These are phyloP conservation scores for Auriscalpium microsporum DNA, from an alignment of 768 basidiomycete species.

Conservation along the genomic window DNA sequence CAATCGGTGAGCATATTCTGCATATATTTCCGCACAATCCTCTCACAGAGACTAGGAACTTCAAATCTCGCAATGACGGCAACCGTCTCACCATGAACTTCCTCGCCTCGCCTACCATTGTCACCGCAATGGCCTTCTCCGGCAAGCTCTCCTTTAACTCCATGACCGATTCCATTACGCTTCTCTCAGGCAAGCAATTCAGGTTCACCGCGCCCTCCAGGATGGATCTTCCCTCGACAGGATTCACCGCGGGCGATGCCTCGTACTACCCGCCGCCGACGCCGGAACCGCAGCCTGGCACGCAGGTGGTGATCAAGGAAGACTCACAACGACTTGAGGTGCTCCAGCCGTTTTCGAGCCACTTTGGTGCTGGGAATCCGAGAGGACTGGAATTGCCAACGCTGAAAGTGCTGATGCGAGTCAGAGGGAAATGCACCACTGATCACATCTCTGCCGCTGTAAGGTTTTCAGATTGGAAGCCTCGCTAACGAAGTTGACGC, in stretches of 20 bases:
- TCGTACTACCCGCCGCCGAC: conserved; percentile 69
- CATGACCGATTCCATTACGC: conserved; percentile 58
- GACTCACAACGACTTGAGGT: conserved; percentile 81
- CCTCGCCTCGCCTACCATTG: conserved; percentile 92
- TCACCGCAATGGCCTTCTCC: conserved; percentile 96
- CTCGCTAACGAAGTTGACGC: background rate
- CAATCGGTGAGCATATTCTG: conserved; percentile 57
- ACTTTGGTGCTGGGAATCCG: conserved; percentile 48
- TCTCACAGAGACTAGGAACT: conserved; percentile 37
- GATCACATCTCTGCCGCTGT: conserved; percentile 98
- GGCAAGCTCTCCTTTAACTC: conserved; percentile 94
- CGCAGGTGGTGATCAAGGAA: conserved; percentile 67
- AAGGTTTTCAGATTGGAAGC: conserved; percentile 18
- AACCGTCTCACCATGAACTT: conserved; percentile 96
- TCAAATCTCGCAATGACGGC: conserved; percentile 95
- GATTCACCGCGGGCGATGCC: conserved; percentile 70
- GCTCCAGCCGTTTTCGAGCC: conserved; percentile 76
- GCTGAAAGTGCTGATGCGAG: conserved; percentile 80
- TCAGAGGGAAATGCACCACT: conserved; percentile 98
- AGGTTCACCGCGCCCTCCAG: conserved; percentile 80
- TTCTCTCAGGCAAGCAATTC: conserved; percentile 71
- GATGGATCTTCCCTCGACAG: conserved; percentile 71
- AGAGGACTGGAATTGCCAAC: conserved; percentile 67
- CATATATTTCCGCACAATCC: background rate
- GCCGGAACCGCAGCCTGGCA: conserved; percentile 69